Evolutionary conservation across 306 rosid genomes (phyloP), one percentile per base, ranked within the genome.

Genomic region (Corylus americana): DNA sequence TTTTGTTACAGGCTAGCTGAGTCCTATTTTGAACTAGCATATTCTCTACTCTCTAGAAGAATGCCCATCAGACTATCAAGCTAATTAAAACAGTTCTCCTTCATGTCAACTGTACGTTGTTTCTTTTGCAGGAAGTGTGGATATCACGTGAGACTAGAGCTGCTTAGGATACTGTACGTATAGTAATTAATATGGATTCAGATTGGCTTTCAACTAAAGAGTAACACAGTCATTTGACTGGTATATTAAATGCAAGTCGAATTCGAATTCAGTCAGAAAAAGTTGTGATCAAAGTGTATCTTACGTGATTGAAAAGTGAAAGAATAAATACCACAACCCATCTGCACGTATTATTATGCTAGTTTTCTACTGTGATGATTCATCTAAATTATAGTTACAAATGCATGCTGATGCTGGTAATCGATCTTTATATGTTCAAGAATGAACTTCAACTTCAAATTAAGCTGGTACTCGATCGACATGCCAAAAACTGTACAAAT

Each of bases 111-210:
- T 49, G 55, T 71, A 39, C 44, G 44, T 42, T 70, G 69, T 71
- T 74, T 61, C 51, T 47, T 76, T 66, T 73, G 84, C 90, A 94
- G 98, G 97, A 89, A 86, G 89, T 91, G 73, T 89, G 89, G 63
- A 31, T 91, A 64, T 86, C 91, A 63, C 71, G 80, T 74, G 97
- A 91, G 87, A 86, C 85, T 35, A 75, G 76, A 83, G 86, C 79
- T 70, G 55, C 54, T 76, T 82, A 86, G 77, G 64, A 58, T 75
- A 22, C 25, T 22, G 25, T 22, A 22, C 25, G 78, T 44, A 55
- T 79, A 73, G 86, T 10, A 70, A 1, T 67, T 6, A 27, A 76
- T 70, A 57, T 62, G 64, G 67, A 61, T 64, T 31, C 18, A 31
- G 74, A 54, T 20, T 66, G 25, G 31, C 80, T 42, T 25, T 37